Conservation (phyloP, 2,329 filamentous ascomycete species). For the Hymenoscyphus albidus region DNA sequence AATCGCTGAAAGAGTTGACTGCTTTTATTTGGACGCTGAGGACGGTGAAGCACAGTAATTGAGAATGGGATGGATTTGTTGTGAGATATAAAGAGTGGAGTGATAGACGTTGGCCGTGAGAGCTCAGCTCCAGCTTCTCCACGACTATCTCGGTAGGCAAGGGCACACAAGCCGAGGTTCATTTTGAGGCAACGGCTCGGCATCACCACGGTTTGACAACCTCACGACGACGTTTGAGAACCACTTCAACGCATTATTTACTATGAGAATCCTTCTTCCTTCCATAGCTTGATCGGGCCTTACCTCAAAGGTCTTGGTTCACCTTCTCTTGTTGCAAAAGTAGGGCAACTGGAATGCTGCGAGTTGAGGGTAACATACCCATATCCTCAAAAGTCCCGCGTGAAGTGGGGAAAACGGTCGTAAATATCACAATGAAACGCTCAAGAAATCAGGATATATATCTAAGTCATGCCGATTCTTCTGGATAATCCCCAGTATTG, state of each 20-base stretch:
- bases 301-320: neutral
- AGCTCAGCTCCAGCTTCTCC: slow-evolving; percentile 2
- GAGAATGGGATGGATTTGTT: neutral
- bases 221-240: neutral
- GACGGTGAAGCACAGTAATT: neutral
- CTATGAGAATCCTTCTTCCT: neutral
- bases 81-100: neutral
- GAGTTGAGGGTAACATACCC: neutral
- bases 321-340: neutral
- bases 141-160: slow-evolving; percentile 1
- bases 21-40: neutral
- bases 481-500: too few relatives aligned
- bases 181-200: neutral
- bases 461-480: too few relatives aligned
- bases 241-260: neutral
- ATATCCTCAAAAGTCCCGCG: neutral
- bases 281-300: neutral
- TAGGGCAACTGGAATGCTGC: too few relatives aligned
- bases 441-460: neutral
- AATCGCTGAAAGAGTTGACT: too few relatives aligned
- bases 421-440: neutral
- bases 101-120: neutral
- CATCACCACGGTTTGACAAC: neutral
- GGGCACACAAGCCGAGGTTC: slow-evolving; percentile 1
- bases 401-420: neutral